Evolutionary conservation across 23 red algal genomes (phyloP), one percentile per base, ranked within the genome.

Genomic region (Chondrus crispus): DNA sequence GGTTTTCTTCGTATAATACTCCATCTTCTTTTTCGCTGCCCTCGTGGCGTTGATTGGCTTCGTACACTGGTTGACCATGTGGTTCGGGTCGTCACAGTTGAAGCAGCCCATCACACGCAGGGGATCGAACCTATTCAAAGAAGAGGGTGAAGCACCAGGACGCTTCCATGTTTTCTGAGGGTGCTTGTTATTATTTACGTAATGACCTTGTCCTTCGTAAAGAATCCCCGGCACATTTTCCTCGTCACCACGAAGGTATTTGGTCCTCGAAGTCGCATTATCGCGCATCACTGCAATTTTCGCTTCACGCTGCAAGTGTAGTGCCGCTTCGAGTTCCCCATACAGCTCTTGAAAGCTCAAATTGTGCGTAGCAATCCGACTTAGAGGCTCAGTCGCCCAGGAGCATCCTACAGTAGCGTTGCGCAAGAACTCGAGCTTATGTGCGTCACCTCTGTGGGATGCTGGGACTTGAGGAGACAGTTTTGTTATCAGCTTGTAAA

Each of bases 351-450:
- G 7, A 5, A 46, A 77, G 26, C 29, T 36, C 22, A 77, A 37
- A 19, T 4, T 19, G 42, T 77, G 72, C 7, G 72, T 77, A 32
- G 68, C 68, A 28, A 73, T 28, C 13, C 74, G 74, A 44, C 74
- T 80, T 9, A 43, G 74, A 18, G 74, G 11, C 16, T 80, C 74
- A 12, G 74, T 80, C 26, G 74, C 74, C 74, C 74, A 80, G 10
- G 74, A 18, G 16, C 9, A 80, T 24, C 74, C 74, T 20, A 80
- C 40, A 19, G 44, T 43, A 80, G 74, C 74, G 45, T 51, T 80
- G 16, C 74, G 74, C 28, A 80, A 40, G 16, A 39, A 80, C 19
- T 80, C 74, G 11, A 80, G 16, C 74, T 44, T 80, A 40, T 80
- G 74, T 13, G 45, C 74, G 16, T 80, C 74, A 18, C 37, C 42